Conservation (phyloP, 1,284 basidiomycete genomes). For the Stygiomarasmius scandens region DNA sequence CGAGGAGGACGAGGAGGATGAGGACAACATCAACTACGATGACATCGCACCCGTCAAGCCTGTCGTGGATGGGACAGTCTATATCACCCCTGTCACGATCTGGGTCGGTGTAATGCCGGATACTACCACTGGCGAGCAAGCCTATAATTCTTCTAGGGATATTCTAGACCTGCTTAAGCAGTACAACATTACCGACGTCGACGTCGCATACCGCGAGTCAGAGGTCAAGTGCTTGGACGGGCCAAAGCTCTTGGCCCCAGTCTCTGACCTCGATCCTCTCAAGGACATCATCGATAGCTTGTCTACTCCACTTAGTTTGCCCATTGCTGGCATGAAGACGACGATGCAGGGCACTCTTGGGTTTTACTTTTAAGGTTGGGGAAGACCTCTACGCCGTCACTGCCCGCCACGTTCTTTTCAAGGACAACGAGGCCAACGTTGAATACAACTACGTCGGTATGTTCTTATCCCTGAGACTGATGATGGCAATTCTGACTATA, state of each 20-base stretch:
- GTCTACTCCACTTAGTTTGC: conserved; percentile 35
- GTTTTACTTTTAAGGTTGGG: conserved; percentile 34
- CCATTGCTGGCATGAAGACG: conserved; percentile 33
- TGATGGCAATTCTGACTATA: too few species aligned
- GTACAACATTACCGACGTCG: conserved; percentile 28
- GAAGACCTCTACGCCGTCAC: conserved; percentile 37
- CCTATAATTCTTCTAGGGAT: conserved; percentile 30
- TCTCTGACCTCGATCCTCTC: conserved; percentile 28
- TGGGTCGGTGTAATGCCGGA: conserved; percentile 43
- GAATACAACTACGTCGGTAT: conserved; percentile 31
- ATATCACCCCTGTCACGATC: conserved; percentile 35
- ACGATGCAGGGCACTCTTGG: conserved; percentile 37
- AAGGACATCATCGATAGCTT: conserved; percentile 37
- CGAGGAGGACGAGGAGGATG: too few species aligned
- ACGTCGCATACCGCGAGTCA: conserved; percentile 40
- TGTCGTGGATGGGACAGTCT: too few species aligned
- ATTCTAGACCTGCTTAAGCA: conserved; percentile 30
- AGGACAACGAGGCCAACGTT: conserved; percentile 24
- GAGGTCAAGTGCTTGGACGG: conserved; percentile 24
- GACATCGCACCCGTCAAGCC: too few species aligned
- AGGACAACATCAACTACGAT: too few species aligned
- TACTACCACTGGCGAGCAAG: conserved; percentile 31
- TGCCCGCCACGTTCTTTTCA: conserved; percentile 36
- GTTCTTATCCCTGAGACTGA: conserved; percentile 27
- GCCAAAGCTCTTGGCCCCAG: conserved; percentile 33